Evolutionary conservation across 2,329 filamentous ascomycete genomes (phyloP), one percentile per base, ranked within the genome.

Genomic region (Parasarocladium wereldwijsianum): DNA sequence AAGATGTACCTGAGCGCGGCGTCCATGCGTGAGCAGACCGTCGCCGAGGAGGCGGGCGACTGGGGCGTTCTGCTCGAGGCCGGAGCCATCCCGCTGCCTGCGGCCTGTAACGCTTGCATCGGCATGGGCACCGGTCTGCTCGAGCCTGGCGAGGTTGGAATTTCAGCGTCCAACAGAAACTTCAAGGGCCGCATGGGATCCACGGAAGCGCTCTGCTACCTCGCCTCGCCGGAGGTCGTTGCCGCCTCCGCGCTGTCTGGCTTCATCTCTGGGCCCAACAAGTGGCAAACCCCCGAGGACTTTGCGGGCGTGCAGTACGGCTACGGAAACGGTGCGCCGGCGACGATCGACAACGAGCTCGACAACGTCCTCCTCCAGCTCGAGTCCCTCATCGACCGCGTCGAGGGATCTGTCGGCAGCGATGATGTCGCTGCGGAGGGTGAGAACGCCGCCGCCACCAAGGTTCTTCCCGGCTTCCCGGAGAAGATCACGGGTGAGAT

Each of bases 1-100:
- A 66, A 85, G 33, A 76, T 94, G 46, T 94, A 94, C 54, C 80
- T 96, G 37, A 80, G 86, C 0, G 85, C 87, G 1, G 87, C 87
- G 1, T 94, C 86, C 0, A 46, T 71, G 0, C 62, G 69, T 0
- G 86, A 94, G 50, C 85, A 94, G 50, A 52, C 70, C 34, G 62
- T 68, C 1, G 80, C 87, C 1, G 83, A 93, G 51, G 77, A 76
- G 32, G 62, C 70, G 1, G 86, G 87, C 8, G 80, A 87, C 51
- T 96, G 86, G 87, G 78, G 93, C 51, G 58, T 68, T 2, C 62
- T 94, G 12, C 48, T 92, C 1, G 76, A 84, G 7, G 83, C 85
- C 12, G 86, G 85, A n/a, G 83, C 82, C 0, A 55, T 71, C 32
- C 53, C 66, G 0, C 61, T 92, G 0, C 78, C 79, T 0, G 62